Base-by-base conservation (phyloP, 1,284 basidiomycete genomes). In the Moniliophthora roreri region DNA sequence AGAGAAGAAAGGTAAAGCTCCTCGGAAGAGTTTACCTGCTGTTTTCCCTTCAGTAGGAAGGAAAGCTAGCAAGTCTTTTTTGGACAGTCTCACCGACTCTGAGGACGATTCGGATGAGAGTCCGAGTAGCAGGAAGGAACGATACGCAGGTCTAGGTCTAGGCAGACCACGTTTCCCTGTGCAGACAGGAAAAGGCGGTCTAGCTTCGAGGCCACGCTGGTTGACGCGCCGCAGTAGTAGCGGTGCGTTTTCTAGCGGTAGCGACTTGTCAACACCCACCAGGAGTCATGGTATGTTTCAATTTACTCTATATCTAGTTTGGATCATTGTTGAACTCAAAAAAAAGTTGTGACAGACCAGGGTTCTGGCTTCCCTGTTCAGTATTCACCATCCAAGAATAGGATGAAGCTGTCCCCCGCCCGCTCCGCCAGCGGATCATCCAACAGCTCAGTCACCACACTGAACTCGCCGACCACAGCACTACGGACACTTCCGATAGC, bases 181-280 rank as follows among this genome's bases (percentile, higher is more conserved):
- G 58, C 61, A 56, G 44, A 28, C 28, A 28, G 44, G 44, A 41
- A 63, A 68, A 42, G 68, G 68, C 41, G 69, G 64, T 15, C 60
- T 66, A 28, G 60, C 70, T 23, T 32, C 28, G 6, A 73, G 75
- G 23, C 72, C 78, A 45, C 74, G 78, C 47, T 85, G 84, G 82
- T 64, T 91, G 26, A 80, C 85, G 76, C 77, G 88, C 9, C 76
- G 87, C 59, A 89, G 82, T 54, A 90, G 87, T 61, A 90, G 87
- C 60, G 87, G 88, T 21, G 82, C 85, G 2, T 88, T 89, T 63
- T 89, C 87, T 2, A 86, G 79, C 56, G 81, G 84, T 15, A 87
- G 86, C 59, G 87, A 89, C 26, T 74, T 73, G 35, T 85, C 84
- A 36, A 88, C 88, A 9, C 87, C 88, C 38, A 89, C 87, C 18